Percentiles rank a stretch among this genome's conserved stretches.
Conservation (phyloP, 352 stramenopile species). For the Thraustochytrium striatum region DNA sequence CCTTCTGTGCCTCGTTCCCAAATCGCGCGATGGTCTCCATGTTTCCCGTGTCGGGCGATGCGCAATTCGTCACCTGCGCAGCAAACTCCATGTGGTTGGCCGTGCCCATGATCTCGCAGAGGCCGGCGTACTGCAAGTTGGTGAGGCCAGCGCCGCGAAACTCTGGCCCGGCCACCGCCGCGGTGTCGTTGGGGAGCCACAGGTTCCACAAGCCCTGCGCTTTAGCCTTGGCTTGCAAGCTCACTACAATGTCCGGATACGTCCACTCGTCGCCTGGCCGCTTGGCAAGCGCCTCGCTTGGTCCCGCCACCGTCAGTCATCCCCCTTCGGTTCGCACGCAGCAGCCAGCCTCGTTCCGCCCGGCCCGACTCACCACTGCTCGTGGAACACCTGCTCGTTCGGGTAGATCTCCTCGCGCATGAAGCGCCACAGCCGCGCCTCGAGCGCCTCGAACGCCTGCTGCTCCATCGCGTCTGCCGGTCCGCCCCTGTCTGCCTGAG, state of each 20-base stretch:
- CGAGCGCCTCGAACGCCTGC: conserved; percentile 16
- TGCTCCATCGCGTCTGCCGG: background rate
- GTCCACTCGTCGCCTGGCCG: conserved; percentile 15
- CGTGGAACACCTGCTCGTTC: conserved; percentile 25
- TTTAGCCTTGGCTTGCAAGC: conserved; percentile 81
- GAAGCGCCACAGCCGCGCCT: conserved; percentile 20
- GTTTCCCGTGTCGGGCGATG: conserved; percentile 92
- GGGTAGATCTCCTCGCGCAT: conserved; percentile 44
- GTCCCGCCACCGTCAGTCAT: no score
- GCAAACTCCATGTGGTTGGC: conserved; percentile 69
- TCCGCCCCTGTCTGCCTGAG: no score
- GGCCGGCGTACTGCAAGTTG: conserved; percentile 87
- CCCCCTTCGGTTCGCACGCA: no score
- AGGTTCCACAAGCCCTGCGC: conserved; percentile 90
- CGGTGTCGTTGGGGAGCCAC: conserved; percentile 69
- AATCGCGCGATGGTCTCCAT: conserved; percentile 93
- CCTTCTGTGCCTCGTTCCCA: conserved; percentile 66
- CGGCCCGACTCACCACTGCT: no score
- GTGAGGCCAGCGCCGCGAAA: conserved; percentile 64
- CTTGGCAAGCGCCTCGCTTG: conserved; percentile 12
- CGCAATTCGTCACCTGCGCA: conserved; percentile 91
- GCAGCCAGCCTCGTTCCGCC: no score
- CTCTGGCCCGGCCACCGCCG: background rate
- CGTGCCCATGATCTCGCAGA: conserved; percentile 90
- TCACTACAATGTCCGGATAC: conserved; percentile 58